Evolutionary conservation across 345 rosid genomes (phyloP).

Genomic region (Acer negundo): DNA sequence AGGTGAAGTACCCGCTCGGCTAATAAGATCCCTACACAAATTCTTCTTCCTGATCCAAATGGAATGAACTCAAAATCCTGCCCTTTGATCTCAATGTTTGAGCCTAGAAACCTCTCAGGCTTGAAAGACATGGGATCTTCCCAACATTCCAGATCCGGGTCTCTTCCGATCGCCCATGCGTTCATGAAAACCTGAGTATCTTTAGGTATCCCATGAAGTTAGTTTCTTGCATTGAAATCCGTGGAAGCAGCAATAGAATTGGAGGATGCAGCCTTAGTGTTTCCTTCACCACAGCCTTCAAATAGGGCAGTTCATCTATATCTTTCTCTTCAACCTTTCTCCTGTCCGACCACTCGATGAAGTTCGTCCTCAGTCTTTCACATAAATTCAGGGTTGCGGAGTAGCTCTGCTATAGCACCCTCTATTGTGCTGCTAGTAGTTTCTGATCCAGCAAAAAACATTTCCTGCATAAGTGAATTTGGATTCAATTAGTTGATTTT

Average conservation of each 20-base stretch:
- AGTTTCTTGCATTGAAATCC: background rate
- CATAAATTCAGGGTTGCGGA: slow-evolving; percentile 16
- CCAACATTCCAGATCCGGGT: slow-evolving; percentile 2
- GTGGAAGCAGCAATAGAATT: background rate
- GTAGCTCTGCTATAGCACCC: slow-evolving; percentile 1
- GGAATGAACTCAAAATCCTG: slow-evolving; percentile 27
- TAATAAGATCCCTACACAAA: slow-evolving; percentile 30
- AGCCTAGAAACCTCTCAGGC: slow-evolving; percentile 33
- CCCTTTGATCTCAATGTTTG: slow-evolving; percentile 26
- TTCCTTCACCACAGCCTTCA: slow-evolving; percentile 22
- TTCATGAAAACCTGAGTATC: slow-evolving; percentile 12
- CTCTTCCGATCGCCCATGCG: slow-evolving; percentile 16
- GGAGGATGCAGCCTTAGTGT: slow-evolving; percentile 9
- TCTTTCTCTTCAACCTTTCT: slow-evolving; percentile 10
- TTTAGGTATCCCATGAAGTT: slow-evolving; percentile 14
- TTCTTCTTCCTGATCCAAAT: slow-evolving; percentile 37
- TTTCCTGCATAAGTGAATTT: background rate
- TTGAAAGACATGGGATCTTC: slow-evolving; percentile 31
- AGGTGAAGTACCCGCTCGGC: slow-evolving; percentile 25
- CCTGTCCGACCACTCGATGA: background rate
- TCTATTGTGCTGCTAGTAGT: background rate
- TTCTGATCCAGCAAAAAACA: slow-evolving; percentile 1
- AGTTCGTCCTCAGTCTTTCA: slow-evolving; percentile 8
- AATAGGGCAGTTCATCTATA: slow-evolving; percentile 1
- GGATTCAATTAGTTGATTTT: background rate